Percentiles rank a stretch among this genome's conserved stretches.
phyloP scores from a whole-genome alignment of 768 basidiomycete genomes.

The Mycena metata region DNA sequence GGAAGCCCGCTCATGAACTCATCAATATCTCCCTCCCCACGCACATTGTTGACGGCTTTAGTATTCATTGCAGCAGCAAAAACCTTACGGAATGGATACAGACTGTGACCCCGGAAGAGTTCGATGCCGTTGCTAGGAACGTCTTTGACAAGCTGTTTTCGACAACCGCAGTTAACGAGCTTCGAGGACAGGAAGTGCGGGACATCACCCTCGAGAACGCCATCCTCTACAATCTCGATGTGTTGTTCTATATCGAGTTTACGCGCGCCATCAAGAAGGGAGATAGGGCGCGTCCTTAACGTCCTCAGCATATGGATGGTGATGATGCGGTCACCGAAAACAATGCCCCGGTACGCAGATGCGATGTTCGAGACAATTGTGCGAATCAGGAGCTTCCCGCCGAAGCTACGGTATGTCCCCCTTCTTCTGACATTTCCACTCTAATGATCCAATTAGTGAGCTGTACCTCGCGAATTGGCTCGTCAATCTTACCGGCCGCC shows the following conservation, averaged over 20 bases:
- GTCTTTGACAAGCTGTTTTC: conserved; percentile 33
- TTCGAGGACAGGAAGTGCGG: background rate
- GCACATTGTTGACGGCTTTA: conserved; percentile 29
- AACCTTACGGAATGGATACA: conserved; percentile 23
- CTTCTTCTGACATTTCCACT: too few relatives aligned
- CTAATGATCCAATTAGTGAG: background rate
- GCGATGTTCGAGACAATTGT: too few relatives aligned
- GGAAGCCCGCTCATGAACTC: conserved; percentile 26
- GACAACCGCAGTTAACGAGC: conserved; percentile 16
- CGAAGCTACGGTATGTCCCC: too few relatives aligned
- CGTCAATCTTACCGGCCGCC: too few relatives aligned
- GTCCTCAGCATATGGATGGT: too few relatives aligned
- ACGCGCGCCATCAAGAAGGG: too few relatives aligned
- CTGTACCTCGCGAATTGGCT: conserved; percentile 13
- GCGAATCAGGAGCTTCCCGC: too few relatives aligned
- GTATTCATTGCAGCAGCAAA: conserved; percentile 16
- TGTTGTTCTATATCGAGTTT: background rate
- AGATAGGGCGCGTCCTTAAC: too few relatives aligned
- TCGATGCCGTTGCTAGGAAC: conserved; percentile 8
- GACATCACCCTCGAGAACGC: conserved; percentile 1
- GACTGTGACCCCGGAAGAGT: conserved; percentile 13
- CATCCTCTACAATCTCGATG: background rate
- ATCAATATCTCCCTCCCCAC: conserved; percentile 11
- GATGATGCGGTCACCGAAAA: too few relatives aligned
- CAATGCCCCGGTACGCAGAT: too few relatives aligned